A percentile compares a stretch with the other conserved stretches of the same genome.
These are phyloP conservation scores for Brettanomyces sp. DNA, from an alignment of 805 yeast species.

Conservation along the genomic window DNA sequence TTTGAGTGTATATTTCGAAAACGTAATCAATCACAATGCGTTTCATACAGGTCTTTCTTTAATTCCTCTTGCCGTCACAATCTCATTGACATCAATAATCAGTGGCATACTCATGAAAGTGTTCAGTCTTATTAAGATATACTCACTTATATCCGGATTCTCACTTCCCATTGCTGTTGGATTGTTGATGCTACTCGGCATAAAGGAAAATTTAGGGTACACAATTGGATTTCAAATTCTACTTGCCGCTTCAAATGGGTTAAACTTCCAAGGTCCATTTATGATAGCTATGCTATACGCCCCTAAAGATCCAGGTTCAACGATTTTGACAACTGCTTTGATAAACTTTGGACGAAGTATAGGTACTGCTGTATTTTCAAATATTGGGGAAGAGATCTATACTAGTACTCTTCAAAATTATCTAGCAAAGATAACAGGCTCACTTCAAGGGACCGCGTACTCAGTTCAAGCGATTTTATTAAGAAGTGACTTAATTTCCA, in stretches of 20 bases:
- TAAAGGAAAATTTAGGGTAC: constrained; percentile 25
- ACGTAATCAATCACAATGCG: constrained; percentile 31
- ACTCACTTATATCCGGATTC: constrained; percentile 26
- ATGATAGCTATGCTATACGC: constrained; percentile 38
- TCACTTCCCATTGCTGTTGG: constrained; percentile 37
- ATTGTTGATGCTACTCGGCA: constrained; percentile 29
- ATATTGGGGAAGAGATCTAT: constrained; percentile 33
- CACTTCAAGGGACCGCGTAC: neutral
- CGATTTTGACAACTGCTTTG: constrained; percentile 38
- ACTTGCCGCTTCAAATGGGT: constrained; percentile 37
- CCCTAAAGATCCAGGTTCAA: constrained; percentile 41
- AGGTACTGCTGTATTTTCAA: constrained; percentile 37
- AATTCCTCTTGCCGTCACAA: constrained; percentile 33
- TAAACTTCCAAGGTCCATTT: constrained; percentile 34
- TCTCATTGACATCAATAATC: constrained; percentile 29
- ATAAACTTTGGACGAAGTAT: constrained; percentile 35
- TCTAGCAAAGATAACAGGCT: constrained; percentile 4
- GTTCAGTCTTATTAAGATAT: constrained; percentile 33
- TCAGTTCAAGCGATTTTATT: neutral
- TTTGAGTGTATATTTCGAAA: constrained; percentile 41
- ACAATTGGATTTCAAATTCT: constrained; percentile 38
- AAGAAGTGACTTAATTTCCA: constrained; percentile 2
- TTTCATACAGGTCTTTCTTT: constrained; percentile 37
- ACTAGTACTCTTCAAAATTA: constrained; percentile 19
- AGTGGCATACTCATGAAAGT: constrained; percentile 31